Base-by-base conservation (phyloP, 345 rosid genomes). In the Limnanthes douglasii region DNA sequence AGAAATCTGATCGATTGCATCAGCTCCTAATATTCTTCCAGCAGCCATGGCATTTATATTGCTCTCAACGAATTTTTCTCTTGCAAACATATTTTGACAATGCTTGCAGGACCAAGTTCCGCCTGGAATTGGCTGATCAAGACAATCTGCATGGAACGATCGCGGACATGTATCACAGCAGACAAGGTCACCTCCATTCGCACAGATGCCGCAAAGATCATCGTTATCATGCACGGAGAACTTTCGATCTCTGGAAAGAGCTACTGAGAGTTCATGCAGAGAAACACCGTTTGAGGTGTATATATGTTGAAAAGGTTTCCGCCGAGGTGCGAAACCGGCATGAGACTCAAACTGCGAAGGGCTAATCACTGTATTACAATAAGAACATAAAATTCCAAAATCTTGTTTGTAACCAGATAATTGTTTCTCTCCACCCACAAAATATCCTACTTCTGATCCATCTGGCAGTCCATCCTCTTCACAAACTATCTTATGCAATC, bases 211-310 rank as follows among this genome's bases (percentile, higher is more conserved):
- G 50, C 98, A 90, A 21, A 80, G 73, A 31, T 84, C 95, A 58
- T 90, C 98, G 66, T 72, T 84, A 40, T 84, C 92, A 12, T 24
- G 48, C 25, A 60, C 18, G 22, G 90, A 62, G 26, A 76, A 59
- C 57, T 52, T 68, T 50, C 65, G 59, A 26, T 43, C 58, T 62
- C 60, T 84, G 34, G 74, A 59, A 29, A 80, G 45, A 47, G 65
- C 65, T 50, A 90, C 33, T 21, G 98, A 65, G 50, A 77, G 59
- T 57, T 90, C 98, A 65, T 84, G 98, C 29, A 90, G 94, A 53
- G 98, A 84, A 11, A 90, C 98, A 4, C 98, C 98, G 61, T 90
- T 90, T 31, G 98, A 84, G 37, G 94, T 90, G 61, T 77, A 90
- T 42, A 90, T 90, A 57, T 90, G 72, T 9, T 78, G 63, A 49